Conservation (phyloP, 768 basidiomycete species). For the Lactarius sanguifluus region DNA sequence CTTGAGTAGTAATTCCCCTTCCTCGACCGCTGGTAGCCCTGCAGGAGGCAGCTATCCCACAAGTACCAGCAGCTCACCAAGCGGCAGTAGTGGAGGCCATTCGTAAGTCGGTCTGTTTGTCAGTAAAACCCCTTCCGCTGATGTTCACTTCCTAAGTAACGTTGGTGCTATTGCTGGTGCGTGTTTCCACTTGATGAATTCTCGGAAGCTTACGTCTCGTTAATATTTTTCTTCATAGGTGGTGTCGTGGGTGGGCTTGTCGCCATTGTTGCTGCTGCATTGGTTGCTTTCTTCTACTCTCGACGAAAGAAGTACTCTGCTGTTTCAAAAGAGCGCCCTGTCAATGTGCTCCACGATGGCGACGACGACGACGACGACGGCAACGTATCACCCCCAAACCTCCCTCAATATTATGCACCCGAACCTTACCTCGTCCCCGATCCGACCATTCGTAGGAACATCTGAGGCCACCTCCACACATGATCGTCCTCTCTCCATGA, state of each 20-base stretch:
- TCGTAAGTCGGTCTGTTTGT: slow-evolving; percentile 17
- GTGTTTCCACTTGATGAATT: background rate
- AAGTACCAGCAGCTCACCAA: slow-evolving; percentile 41
- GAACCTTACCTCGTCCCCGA: slow-evolving; percentile 75
- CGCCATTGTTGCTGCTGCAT: slow-evolving; percentile 42
- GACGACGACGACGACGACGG: slow-evolving; percentile 42
- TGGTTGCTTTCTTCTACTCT: slow-evolving; percentile 50
- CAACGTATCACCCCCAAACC: slow-evolving; percentile 50
- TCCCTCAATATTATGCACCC: slow-evolving; percentile 71
- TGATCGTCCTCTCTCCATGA: slow-evolving; percentile 27
- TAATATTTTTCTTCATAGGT: slow-evolving; percentile 43
- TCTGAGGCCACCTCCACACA: slow-evolving; percentile 38
- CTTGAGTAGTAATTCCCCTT: slow-evolving; percentile 59
- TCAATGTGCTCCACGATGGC: slow-evolving; percentile 59
- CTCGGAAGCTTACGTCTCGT: background rate
- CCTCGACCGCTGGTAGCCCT: slow-evolving; percentile 72
- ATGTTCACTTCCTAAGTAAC: slow-evolving; percentile 9
- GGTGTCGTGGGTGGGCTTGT: slow-evolving; percentile 62
- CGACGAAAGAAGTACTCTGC: slow-evolving; percentile 46
- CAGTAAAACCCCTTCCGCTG: background rate
- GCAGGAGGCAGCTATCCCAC: slow-evolving; percentile 76
- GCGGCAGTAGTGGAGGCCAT: slow-evolving; percentile 29
- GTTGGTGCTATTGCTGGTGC: slow-evolving; percentile 24
- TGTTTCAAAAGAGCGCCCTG: slow-evolving; percentile 54
- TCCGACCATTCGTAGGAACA: slow-evolving; percentile 48